phyloP scores from a whole-genome alignment of 1,284 basidiomycete genomes.

The Coniferiporia weirii region DNA sequence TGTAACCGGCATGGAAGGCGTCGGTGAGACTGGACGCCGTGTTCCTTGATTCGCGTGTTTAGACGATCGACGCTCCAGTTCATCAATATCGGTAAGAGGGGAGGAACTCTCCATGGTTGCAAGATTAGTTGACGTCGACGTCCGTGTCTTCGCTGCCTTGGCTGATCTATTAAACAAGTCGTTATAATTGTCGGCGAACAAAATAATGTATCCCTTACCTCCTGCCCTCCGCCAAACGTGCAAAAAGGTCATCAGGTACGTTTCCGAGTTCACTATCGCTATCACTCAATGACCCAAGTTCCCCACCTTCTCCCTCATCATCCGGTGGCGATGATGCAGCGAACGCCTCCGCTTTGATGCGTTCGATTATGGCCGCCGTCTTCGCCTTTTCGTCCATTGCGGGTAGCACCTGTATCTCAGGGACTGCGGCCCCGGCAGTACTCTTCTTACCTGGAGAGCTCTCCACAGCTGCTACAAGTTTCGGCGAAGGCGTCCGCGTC shows the following conservation, averaged over 20 bases:
- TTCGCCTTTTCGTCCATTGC: conserved; percentile 43
- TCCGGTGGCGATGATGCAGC: conserved; percentile 39
- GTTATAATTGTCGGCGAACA: not conserved
- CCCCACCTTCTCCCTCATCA: conserved; percentile 27
- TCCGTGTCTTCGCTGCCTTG: not conserved
- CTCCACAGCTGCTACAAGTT: not conserved
- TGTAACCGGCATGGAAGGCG: not conserved
- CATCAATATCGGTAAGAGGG: conserved; percentile 4
- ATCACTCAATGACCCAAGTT: conserved; percentile 42
- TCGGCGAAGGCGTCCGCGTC: not conserved
- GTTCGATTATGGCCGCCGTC: conserved; percentile 52
- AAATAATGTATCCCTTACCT: conserved; percentile 17
- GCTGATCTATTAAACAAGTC: not conserved
- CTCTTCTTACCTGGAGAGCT: not conserved
- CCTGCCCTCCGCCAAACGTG: conserved; percentile 19
- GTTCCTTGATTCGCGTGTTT: not conserved
- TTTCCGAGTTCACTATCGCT: conserved; percentile 45
- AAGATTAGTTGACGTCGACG: not conserved
- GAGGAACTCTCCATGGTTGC: not conserved
- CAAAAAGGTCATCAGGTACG: conserved; percentile 21
- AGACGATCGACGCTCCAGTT: not conserved
- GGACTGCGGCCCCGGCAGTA: not conserved
- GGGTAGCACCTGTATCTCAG: conserved; percentile 33
- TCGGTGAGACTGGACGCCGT: not conserved
- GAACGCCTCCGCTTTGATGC: conserved; percentile 53